Percentiles rank a stretch among this genome's conserved stretches.
Evolutionary conservation across 257 asterid species (phyloP).

Genomic region (Penstemon davidsonii): DNA sequence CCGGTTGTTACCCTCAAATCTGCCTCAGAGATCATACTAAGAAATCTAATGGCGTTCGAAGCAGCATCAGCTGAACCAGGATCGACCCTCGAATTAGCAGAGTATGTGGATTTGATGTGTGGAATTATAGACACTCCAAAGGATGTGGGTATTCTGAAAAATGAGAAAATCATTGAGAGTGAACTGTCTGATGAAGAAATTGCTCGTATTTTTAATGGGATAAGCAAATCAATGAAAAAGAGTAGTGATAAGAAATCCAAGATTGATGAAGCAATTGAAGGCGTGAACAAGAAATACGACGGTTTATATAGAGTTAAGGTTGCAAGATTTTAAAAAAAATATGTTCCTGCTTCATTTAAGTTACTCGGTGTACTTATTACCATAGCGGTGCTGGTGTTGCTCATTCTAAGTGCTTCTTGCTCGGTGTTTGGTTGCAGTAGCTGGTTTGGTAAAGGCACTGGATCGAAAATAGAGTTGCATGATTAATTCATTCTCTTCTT

Average conservation of each 20-base stretch:
- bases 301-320: constrained; percentile 29
- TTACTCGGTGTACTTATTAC: constrained; percentile 29
- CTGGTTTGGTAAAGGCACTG: constrained; percentile 28
- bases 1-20: too few relatives aligned
- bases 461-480: too few relatives aligned
- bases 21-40: too few relatives aligned
- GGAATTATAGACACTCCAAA: constrained; percentile 41
- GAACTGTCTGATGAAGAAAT: constrained; percentile 42
- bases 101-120: constrained; percentile 56
- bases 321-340: constrained; percentile 27
- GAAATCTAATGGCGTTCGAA: constrained; percentile 59
- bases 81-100: constrained; percentile 39
- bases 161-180: constrained; percentile 35
- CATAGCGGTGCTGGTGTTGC: constrained; percentile 32
- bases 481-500: too few relatives aligned
- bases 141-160: constrained; percentile 46
- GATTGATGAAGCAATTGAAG: constrained; percentile 41
- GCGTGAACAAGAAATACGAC: constrained; percentile 37
- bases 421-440: constrained; percentile 34
- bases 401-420: constrained; percentile 49
- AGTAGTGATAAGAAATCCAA: constrained; percentile 24
- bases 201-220: constrained; percentile 41
- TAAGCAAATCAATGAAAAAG: constrained; percentile 35
- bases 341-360: constrained; percentile 27
- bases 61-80: constrained; percentile 38